A percentile compares a stretch with the other conserved stretches of the same genome.
phyloP scores from a whole-genome alignment of 2,329 filamentous ascomycete genomes.

The Ophiostoma tasmaniense region DNA sequence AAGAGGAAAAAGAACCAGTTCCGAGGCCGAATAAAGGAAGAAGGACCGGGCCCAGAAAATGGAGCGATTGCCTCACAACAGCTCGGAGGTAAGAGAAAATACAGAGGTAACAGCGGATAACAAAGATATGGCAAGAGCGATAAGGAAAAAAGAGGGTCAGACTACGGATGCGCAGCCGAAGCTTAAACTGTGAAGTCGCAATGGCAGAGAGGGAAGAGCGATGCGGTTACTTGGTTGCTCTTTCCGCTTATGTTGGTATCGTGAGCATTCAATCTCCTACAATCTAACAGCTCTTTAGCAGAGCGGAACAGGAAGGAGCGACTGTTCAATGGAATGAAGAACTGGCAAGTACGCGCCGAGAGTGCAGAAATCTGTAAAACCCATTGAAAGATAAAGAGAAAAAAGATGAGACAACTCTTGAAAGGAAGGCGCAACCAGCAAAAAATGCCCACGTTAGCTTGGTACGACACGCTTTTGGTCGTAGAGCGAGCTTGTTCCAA shows the following conservation, averaged over 20 bases:
- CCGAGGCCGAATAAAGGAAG: neutral
- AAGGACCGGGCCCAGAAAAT: constrained; percentile 3
- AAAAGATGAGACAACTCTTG: neutral
- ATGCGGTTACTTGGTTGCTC: neutral
- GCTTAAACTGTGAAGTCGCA: neutral
- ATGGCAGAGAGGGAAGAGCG: neutral
- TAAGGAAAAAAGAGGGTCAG: constrained; percentile 2
- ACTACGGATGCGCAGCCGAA: neutral
- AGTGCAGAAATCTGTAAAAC: neutral
- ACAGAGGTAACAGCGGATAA: neutral
- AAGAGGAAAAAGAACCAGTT: neutral
- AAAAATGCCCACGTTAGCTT: neutral
- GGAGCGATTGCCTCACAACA: neutral
- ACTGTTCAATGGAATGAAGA: neutral
- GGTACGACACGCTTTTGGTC: neutral
- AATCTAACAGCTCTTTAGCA: neutral
- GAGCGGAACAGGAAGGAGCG: neutral
- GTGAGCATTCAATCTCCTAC: neutral
- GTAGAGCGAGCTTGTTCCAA: neutral
- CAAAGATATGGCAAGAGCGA: neutral
- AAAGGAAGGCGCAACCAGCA: neutral
- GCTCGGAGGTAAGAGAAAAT: neutral
- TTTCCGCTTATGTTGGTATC: neutral
- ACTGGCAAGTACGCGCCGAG: neutral
- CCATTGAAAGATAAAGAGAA: neutral